phyloP scores from a whole-genome alignment of 2,329 filamentous ascomycete genomes.

The Thermoascus crustaceus region DNA sequence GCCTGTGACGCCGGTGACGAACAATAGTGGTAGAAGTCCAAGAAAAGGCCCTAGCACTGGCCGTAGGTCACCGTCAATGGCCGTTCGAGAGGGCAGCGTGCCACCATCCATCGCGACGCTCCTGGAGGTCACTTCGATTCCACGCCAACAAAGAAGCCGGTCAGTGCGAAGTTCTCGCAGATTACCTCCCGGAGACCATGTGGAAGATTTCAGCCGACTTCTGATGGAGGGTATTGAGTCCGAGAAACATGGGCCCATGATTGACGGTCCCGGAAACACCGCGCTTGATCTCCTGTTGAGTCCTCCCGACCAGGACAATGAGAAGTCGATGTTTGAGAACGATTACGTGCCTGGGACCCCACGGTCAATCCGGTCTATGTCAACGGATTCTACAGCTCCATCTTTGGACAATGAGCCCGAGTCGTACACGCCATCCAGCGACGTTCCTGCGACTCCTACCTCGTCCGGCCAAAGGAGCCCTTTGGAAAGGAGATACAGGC shows the following conservation, averaged over 20 bases:
- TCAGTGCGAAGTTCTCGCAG: slow-evolving; percentile 32
- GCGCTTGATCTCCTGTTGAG: slow-evolving; percentile 50
- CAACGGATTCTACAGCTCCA: slow-evolving; percentile 51
- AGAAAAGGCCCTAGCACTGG: slow-evolving; percentile 12
- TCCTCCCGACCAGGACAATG: slow-evolving; percentile 41
- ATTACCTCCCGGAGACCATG: slow-evolving; percentile 34
- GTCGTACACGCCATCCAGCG: slow-evolving; percentile 40
- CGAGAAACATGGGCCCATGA: slow-evolving; percentile 39
- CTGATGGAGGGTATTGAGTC: slow-evolving; percentile 45
- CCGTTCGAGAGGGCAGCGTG: slow-evolving; percentile 35
- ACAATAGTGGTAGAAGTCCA: slow-evolving; percentile 13
- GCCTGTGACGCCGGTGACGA: slow-evolving; percentile 7
- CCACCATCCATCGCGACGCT: slow-evolving; percentile 51
- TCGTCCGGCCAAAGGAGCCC: slow-evolving; percentile 30
- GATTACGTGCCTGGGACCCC: slow-evolving; percentile 38
- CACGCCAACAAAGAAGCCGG: slow-evolving; percentile 38
- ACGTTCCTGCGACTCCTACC: slow-evolving; percentile 35
- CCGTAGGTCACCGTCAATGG: slow-evolving; percentile 18
- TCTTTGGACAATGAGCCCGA: slow-evolving; percentile 43
- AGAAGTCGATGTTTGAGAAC: slow-evolving; percentile 32
- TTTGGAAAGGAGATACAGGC: slow-evolving; percentile 37
- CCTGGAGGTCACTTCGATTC: slow-evolving; percentile 53
- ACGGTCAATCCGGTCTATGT: slow-evolving; percentile 44
- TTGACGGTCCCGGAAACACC: slow-evolving; percentile 35
- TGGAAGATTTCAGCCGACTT: slow-evolving; percentile 48